Conservation (phyloP, 805 yeast genomes). For the Candida andamanensis region DNA sequence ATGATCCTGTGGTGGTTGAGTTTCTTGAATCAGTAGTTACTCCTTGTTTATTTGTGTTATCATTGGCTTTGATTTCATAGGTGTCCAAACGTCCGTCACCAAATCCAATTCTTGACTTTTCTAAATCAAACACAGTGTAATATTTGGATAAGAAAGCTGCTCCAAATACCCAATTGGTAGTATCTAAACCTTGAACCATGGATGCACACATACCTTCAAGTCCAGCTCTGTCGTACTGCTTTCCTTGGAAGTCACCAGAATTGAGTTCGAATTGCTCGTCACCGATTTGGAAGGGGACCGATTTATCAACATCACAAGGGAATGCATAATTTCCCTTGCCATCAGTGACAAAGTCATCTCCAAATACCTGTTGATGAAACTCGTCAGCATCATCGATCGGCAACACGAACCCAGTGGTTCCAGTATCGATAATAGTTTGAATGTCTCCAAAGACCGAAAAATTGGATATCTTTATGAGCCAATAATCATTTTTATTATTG, state of each 20-base stretch:
- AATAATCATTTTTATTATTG: conserved; percentile 34
- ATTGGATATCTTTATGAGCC: conserved; percentile 45
- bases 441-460: conserved; percentile 29
- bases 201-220: conserved; percentile 56
- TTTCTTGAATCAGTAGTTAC: neutral
- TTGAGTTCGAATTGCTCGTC: conserved; percentile 40
- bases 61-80: conserved; percentile 9
- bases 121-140: conserved; percentile 55
- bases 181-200: conserved; percentile 54
- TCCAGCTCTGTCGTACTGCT: conserved; percentile 29
- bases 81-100: conserved; percentile 21
- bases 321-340: conserved; percentile 56
- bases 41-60: neutral
- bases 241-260: conserved; percentile 45
- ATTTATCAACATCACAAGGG: conserved; percentile 43
- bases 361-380: conserved; percentile 43
- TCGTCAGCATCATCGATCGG: conserved; percentile 50
- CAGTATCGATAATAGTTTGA: conserved; percentile 55
- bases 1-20: neutral
- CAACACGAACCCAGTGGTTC: conserved; percentile 58
- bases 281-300: conserved; percentile 38
- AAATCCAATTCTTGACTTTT: conserved; percentile 46
- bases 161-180: conserved; percentile 54
- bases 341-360: conserved; percentile 47
- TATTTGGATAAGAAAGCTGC: conserved; percentile 53